These are phyloP conservation scores for Hypomyces rosellus DNA, from an alignment of 2,329 filamentous ascomycete species.

Conservation along the genomic window DNA sequence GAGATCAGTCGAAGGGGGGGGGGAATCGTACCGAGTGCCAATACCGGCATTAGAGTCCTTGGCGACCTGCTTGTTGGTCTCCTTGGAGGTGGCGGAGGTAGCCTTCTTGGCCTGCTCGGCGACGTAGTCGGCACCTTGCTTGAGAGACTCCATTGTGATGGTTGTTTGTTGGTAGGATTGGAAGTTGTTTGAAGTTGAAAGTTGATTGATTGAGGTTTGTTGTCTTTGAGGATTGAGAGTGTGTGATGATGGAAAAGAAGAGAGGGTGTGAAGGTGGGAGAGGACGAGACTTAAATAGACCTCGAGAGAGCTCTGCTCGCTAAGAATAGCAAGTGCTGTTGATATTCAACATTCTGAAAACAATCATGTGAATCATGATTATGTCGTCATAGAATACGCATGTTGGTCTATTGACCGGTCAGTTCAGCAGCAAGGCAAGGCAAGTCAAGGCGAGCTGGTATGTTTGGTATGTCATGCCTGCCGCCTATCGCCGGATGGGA, in stretches of 20 bases:
- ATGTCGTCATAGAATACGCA: slow-evolving; percentile 11
- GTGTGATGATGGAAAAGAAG: slow-evolving; percentile 2
- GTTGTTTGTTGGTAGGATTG: slow-evolving; percentile 14
- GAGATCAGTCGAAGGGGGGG: too few relatives aligned
- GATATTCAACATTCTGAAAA: slow-evolving; percentile 2
- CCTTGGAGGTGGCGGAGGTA: slow-evolving; percentile 53
- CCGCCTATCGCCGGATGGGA: too few relatives aligned
- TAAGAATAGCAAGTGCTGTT: not conserved
- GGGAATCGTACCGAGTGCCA: slow-evolving; percentile 43
- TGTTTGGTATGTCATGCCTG: too few relatives aligned
- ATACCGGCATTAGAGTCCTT: slow-evolving; percentile 52
- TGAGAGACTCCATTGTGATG: slow-evolving; percentile 45
- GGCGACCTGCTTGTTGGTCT: slow-evolving; percentile 63
- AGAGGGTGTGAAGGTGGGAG: not conserved
- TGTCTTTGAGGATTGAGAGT: slow-evolving; percentile 1
- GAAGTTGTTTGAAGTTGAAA: slow-evolving; percentile 3
- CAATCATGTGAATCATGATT: slow-evolving; percentile 10
- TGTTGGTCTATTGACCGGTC: not conserved
- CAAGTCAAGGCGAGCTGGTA: too few relatives aligned
- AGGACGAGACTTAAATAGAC: slow-evolving; percentile 9
- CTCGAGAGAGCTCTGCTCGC: not conserved
- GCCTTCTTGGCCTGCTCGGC: slow-evolving; percentile 55
- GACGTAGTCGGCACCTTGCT: slow-evolving; percentile 62
- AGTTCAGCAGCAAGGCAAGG: not conserved
- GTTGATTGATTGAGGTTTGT: not conserved